Percentiles rank a stretch among this genome's conserved stretches.
These are phyloP conservation scores for Ogataea nakhonphanomensis DNA, from an alignment of 805 yeast species.

Conservation along the genomic window DNA sequence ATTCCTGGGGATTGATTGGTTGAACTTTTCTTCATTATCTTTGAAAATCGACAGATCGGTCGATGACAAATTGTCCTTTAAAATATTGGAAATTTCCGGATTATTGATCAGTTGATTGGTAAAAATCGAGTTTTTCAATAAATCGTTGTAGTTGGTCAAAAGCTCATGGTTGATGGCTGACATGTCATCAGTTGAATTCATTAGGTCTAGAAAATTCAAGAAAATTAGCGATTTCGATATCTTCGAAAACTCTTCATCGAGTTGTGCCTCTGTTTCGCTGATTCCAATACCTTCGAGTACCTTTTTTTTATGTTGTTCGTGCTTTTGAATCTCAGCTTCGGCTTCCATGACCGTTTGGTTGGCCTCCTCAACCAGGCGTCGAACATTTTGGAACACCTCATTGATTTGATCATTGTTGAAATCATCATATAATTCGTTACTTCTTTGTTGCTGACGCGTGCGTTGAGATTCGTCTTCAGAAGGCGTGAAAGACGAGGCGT, in stretches of 20 bases:
- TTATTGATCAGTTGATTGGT: conserved; percentile 26
- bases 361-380: conserved; percentile 26
- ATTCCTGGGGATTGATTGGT: conserved; percentile 43
- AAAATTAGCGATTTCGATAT: conserved; percentile 26
- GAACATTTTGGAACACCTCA: conserved; percentile 27
- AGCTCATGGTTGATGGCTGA: conserved; percentile 22
- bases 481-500: conserved; percentile 12
- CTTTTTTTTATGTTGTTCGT: conserved; percentile 12
- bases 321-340: conserved; percentile 25
- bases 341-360: conserved; percentile 29
- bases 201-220: conserved; percentile 27
- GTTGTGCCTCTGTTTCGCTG: conserved; percentile 6
- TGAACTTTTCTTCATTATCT: conserved; percentile 21
- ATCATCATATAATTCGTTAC: conserved; percentile 11
- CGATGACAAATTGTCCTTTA: conserved; percentile 20
- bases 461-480: conserved; percentile 5
- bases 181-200: conserved; percentile 25
- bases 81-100: conserved; percentile 30
- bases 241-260: conserved; percentile 27
- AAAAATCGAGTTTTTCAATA: conserved; percentile 24
- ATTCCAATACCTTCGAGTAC: conserved; percentile 4
- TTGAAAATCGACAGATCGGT: conserved; percentile 21
- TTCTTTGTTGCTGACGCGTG: conserved; percentile 4
- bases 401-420: conserved; percentile 21
- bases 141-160: conserved; percentile 22